Conservation (phyloP, 768 basidiomycete genomes). For the Boletus reticuloceps region DNA sequence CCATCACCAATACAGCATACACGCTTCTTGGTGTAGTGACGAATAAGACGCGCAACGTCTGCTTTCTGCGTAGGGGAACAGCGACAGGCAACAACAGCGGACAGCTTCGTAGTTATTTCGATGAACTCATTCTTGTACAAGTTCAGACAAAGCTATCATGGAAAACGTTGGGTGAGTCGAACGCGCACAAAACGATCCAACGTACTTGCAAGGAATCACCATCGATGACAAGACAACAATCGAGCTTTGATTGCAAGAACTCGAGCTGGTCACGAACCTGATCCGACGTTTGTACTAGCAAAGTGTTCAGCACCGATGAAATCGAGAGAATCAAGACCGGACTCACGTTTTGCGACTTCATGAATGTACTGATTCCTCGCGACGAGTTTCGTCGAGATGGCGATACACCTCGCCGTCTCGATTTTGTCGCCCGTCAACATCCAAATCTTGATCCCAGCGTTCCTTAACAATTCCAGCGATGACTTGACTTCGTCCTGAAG, state of each 20-base stretch:
- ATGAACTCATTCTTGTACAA: constrained; percentile 93
- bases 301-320: constrained; percentile 3
- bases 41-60: constrained; percentile 92
- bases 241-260: constrained; percentile 89
- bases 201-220: constrained; percentile 91
- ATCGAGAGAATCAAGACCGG: neutral
- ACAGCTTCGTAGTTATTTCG: constrained; percentile 92
- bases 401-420: constrained; percentile 97
- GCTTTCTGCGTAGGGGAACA: constrained; percentile 99
- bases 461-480: constrained; percentile 87
- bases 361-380: constrained; percentile 97
- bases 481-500: constrained; percentile 95
- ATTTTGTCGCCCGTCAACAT: constrained; percentile 99
- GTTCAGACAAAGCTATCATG: constrained; percentile 76
- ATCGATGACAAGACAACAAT: constrained; percentile 98
- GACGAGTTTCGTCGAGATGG: constrained; percentile 95
- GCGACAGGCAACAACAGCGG: constrained; percentile 95
- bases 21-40: constrained; percentile 85
- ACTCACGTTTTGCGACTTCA: constrained; percentile 85
- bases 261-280: constrained; percentile 86
- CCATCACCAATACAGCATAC: constrained; percentile 99
- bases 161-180: neutral
- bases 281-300: constrained; percentile 80
- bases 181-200: neutral
- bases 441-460: constrained; percentile 99